Evolutionary conservation across 768 basidiomycete species (phyloP), one percentile per base, ranked within the genome.

Genomic region (Myochromella boudieri): DNA sequence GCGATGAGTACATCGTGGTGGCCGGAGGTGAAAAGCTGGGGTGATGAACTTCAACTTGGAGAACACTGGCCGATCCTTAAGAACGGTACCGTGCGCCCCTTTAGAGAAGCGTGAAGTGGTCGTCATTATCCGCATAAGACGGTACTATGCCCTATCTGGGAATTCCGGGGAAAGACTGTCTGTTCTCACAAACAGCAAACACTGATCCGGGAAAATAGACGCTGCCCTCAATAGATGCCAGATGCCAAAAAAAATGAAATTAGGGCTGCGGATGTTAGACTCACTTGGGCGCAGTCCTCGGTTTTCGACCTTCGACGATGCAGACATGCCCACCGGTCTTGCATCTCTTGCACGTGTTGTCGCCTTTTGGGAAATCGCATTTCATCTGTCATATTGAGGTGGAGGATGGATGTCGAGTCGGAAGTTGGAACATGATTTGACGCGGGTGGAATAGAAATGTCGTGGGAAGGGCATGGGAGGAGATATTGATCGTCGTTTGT

Each of bases 231-330:
- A 46, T 48, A 53, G 40, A 17, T 42, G 33, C 50, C 41, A 52
- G 28, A 20, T 31, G 52, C 34, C 43, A 26, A 38, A 54, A 53
- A 53, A 58, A 60, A 60, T 52, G 45, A 52, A 7, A 47, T 48
- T 24, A 41, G 9, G 34, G 40, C 36, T 55, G 44, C 47, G 44
- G 18, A 44, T 31, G 34, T 22, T 34, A 44, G 47, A 81, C 89
- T 80, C 65, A 92, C 90, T 91, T 92, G 51, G 89, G 88, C 18
- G 82, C 81, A 21, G 78, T 85, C 58, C 82, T 76, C 44, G 81
- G 85, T 68, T 88, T 90, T 51, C 89, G 77, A 39, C 88, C 88
- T 65, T 91, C 89, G 29, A 91, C 88, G 54, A 91, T 82, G 62
- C 90, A 92, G 33, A 81, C 74, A 65, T 90, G 86, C 1, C 85